Conservation (phyloP, 441 rosid species). For the Biscutella laevigata region DNA sequence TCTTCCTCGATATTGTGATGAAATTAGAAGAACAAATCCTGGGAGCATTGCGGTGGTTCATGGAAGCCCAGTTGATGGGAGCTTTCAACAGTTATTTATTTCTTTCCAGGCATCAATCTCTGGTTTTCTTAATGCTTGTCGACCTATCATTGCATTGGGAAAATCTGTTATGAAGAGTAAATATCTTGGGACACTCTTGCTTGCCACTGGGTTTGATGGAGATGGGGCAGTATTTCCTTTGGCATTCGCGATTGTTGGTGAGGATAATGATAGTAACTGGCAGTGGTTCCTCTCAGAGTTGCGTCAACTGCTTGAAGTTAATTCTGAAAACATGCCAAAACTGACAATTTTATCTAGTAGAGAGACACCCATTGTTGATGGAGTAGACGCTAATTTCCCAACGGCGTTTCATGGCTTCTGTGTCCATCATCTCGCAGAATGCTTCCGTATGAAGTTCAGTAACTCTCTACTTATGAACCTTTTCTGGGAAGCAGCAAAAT, state of each 20-base stretch:
- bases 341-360: slow-evolving; percentile 58
- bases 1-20: slow-evolving; percentile 58
- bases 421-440: slow-evolving; percentile 41
- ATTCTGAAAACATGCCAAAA: slow-evolving; percentile 59
- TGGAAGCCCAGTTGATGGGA: slow-evolving; percentile 34
- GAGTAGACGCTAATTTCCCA: slow-evolving; percentile 51
- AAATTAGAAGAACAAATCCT: slow-evolving; percentile 45
- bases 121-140: slow-evolving; percentile 56
- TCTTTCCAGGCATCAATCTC: slow-evolving; percentile 57
- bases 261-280: slow-evolving; percentile 24
- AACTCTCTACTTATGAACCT: slow-evolving; percentile 38
- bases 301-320: slow-evolving; percentile 49
- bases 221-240: slow-evolving; percentile 28
- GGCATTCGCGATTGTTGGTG: slow-evolving; percentile 18
- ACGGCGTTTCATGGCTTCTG: slow-evolving; percentile 63
- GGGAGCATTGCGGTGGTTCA: slow-evolving; percentile 56
- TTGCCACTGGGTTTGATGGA: slow-evolving; percentile 29
- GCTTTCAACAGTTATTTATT: slow-evolving; percentile 51
- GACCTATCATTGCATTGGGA: slow-evolving; percentile 43
- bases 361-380: slow-evolving; percentile 39
- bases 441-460: slow-evolving; percentile 40
- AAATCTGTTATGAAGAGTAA: slow-evolving; percentile 18
- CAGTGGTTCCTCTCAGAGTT: slow-evolving; percentile 44
- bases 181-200: slow-evolving; percentile 18
- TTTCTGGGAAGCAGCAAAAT: slow-evolving; percentile 56